phyloP scores from a whole-genome alignment of 352 stramenopile genomes.

The Phytophthora quininea region DNA sequence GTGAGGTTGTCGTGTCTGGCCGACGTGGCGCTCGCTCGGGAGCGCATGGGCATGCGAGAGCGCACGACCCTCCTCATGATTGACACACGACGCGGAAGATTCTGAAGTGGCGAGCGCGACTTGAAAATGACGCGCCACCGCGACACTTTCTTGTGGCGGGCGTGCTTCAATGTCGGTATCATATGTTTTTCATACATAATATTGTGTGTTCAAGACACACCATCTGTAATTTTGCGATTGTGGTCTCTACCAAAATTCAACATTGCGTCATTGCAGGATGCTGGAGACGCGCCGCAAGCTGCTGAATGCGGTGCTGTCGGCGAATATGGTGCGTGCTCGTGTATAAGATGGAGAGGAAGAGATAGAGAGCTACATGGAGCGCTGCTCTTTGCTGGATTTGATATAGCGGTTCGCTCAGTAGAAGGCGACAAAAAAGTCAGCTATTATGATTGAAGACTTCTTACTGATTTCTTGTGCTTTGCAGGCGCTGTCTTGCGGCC shows the following conservation, averaged over 20 bases:
- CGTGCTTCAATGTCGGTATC: not conserved
- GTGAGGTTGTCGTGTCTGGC: slow-evolving; percentile 50
- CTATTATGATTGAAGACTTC: slow-evolving; percentile 4
- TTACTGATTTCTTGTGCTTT: slow-evolving; percentile 5
- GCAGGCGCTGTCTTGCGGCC: slow-evolving; percentile 57
- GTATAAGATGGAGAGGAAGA: not conserved
- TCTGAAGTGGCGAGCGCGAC: too few species aligned
- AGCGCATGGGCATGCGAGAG: not conserved
- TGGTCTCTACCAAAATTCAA: too few species aligned
- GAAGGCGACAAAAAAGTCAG: not conserved
- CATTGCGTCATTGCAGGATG: slow-evolving; percentile 28
- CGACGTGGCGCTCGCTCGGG: not conserved
- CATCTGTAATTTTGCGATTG: too few species aligned
- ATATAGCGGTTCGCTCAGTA: slow-evolving; percentile 2
- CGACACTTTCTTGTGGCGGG: not conserved
- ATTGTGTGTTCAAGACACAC: too few species aligned
- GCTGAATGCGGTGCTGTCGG: slow-evolving; percentile 70
- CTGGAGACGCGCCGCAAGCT: slow-evolving; percentile 68
- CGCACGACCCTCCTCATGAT: slow-evolving; percentile 14
- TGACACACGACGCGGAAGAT: too few species aligned
- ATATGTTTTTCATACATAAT: not conserved
- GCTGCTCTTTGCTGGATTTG: not conserved
- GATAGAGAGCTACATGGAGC: not conserved
- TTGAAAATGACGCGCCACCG: too few species aligned
- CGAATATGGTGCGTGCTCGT: slow-evolving; percentile 63